Percentiles rank a stretch among this genome's conserved stretches.
phyloP scores from a whole-genome alignment of 306 rosid genomes.

The Cicer yamashitae region DNA sequence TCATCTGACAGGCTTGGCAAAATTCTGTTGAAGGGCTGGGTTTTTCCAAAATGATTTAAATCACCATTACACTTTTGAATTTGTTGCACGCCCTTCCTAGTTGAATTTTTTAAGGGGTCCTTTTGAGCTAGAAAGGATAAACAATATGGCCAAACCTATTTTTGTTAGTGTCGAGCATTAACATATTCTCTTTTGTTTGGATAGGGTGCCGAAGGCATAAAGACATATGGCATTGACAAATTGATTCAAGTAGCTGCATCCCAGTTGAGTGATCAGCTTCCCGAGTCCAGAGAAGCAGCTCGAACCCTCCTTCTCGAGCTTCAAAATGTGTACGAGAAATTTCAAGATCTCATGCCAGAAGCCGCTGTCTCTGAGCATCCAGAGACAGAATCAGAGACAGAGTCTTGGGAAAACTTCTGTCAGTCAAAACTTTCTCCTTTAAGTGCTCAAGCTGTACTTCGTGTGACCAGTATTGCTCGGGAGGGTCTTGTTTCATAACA shows the following conservation, averaged over 20 bases:
- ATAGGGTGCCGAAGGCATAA: constrained; percentile 93
- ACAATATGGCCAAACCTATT: background rate
- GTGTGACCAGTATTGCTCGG: constrained; percentile 73
- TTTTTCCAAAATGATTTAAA: constrained; percentile 33
- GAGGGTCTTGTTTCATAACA: constrained; percentile 86
- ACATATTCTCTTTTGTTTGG: constrained; percentile 36
- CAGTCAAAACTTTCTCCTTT: constrained; percentile 84
- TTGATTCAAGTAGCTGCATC: constrained; percentile 90
- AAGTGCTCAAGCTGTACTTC: constrained; percentile 97
- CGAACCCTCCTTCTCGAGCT: constrained; percentile 82
- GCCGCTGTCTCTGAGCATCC: constrained; percentile 51
- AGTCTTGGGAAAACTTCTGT: constrained; percentile 92
- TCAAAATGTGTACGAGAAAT: constrained; percentile 77
- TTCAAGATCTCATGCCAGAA: constrained; percentile 50
- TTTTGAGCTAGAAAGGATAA: constrained; percentile 28
- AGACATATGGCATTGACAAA: constrained; percentile 84
- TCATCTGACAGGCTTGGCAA: background rate
- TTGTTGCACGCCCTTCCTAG: constrained; percentile 6
- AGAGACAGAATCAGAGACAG: constrained; percentile 49
- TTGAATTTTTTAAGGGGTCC: constrained; percentile 23
- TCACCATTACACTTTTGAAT: background rate
- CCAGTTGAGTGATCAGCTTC: constrained; percentile 95
- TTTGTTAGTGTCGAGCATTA: constrained; percentile 32
- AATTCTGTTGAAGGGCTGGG: background rate
- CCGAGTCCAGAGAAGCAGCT: constrained; percentile 98